phyloP scores from a whole-genome alignment of 768 basidiomycete species.

The Leccinum incarnatum region DNA sequence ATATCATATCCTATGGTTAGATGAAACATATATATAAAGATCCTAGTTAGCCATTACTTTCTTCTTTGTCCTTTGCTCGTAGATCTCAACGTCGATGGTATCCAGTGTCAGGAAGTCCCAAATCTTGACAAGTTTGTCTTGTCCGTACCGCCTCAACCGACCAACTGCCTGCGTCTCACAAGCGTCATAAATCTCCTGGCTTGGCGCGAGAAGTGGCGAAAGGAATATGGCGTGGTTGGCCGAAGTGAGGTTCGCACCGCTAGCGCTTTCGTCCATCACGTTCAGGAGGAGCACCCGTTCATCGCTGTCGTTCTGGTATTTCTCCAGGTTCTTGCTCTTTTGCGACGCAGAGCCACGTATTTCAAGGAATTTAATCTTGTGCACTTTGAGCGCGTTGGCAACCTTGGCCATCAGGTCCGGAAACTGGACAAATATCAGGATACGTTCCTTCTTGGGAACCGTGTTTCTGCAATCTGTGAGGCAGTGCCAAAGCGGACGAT shows the following conservation, averaged over 20 bases:
- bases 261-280: constrained; percentile 94
- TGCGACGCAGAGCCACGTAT: constrained; percentile 74
- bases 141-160: constrained; percentile 80
- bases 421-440: constrained; percentile 96
- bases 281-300: constrained; percentile 84
- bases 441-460: constrained; percentile 73
- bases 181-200: constrained; percentile 82
- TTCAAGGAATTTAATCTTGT: constrained; percentile 74
- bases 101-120: constrained; percentile 82
- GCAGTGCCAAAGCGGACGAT: neutral
- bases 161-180: constrained; percentile 83
- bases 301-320: constrained; percentile 78
- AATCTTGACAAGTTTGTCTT: constrained; percentile 74
- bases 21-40: constrained; percentile 5
- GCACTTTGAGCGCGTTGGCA: constrained; percentile 69
- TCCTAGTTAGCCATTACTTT: constrained; percentile 24
- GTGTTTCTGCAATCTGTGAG: constrained; percentile 43
- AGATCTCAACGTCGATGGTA: constrained; percentile 88
- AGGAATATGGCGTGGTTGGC: constrained; percentile 96
- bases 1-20: constrained; percentile 4
- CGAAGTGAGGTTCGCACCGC: constrained; percentile 86
- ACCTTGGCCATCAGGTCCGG: constrained; percentile 91
- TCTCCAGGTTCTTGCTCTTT: constrained; percentile 80
- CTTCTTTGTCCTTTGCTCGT: constrained; percentile 44
- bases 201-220: constrained; percentile 80